Evolutionary conservation across 2,329 filamentous ascomycete species (phyloP), one percentile per base, ranked within the genome.

Genomic region (Clonostachys rosea): DNA sequence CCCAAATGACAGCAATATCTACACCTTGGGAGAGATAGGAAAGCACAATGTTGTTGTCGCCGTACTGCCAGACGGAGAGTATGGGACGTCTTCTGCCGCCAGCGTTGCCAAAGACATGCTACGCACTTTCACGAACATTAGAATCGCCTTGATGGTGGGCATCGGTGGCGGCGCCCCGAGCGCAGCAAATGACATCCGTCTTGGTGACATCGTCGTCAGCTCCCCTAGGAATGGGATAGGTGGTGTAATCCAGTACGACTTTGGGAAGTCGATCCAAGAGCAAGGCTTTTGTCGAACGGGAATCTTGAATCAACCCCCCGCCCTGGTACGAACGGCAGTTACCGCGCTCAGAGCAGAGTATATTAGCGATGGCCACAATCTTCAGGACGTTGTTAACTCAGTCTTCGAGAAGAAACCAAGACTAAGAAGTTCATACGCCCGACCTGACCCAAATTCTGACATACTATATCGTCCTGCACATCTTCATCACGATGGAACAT

Each of bases 41-140:
- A 46, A 47, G 4, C 63, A 67, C 44, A 61, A 62, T 45, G 58
- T 67, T 16, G 59, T 65, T 12, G 52, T 67, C 30, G 59, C 56
- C 2, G 51, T 52, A 34, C 48, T 67, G 2, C 63, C 64, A 5
- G 44, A 49, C 3, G 44, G 51, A n/a, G 50, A 56, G 14, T 55
- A 61, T 59, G 47, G 65, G 59, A 36, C 60, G 43, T 34, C 46
- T 42, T 7, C 63, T 14, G 65, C 66, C 7, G 54, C 64, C 12
- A 48, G 45, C 2, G 59, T 68, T 4, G 61, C 61, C 9, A 52
- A 51, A 40, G 54, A 65, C 44, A 62, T 69, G 59, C 43, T 59
- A 30, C 52, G 50, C 30, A 61, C 51, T 40, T 70, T 69, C 43
- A 56, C 60, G 1, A 61, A 63, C 34, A 18, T 57, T 11, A 49